Evolutionary conservation across 2,329 filamentous ascomycete genomes (phyloP), one percentile per base, ranked within the genome.

Genomic region (Nemania sp.): DNA sequence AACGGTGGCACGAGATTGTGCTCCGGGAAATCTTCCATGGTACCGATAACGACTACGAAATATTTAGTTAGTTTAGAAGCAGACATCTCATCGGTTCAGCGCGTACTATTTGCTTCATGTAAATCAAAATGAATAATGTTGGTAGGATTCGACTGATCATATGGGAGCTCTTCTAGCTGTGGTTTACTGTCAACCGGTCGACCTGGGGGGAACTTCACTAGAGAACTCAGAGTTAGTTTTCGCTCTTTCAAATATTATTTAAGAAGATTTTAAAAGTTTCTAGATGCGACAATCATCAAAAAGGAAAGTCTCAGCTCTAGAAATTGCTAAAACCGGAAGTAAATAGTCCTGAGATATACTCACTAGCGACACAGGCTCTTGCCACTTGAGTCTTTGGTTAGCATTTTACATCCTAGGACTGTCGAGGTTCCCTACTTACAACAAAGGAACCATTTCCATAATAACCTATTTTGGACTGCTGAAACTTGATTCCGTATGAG

Each of bases 371-470:
- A 22, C 65, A 66, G 20, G 70, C 62, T 59, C 68, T 64, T 2
- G 62, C 41, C 45, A 70, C 70, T 72, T 10, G 15, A 15, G 29
- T 51, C n/a, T 35, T 5, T 11, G 27, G n/a, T 55, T 2, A 70
- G 43, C 18, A 8, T 13, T 13, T 2, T 52, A 26, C 15, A 20
- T 20, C 18, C 18, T 15, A 51, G 1, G 6, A 11, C 3, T 41
- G 3, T 15, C 13, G 35, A 41, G 35, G 11, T 41, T 13, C 13
- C 35, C 15, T 35, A 72, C 71, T 54, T 41, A 72, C 71, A 57
- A 32, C 67, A 73, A n/a, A 73, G 49, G 13, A 62, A 71, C 41
- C 70, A 58, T 10, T 49, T 26, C 70, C 70, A 72, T 26, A 72
- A 56, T 7, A 72, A 3, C n/a, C 70, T 38, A 26, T 70, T 72